A percentile compares a stretch with the other conserved stretches of the same genome.
Conservation (phyloP, 2,329 filamentous ascomycete genomes). For the Aureobasidium pullulans region DNA sequence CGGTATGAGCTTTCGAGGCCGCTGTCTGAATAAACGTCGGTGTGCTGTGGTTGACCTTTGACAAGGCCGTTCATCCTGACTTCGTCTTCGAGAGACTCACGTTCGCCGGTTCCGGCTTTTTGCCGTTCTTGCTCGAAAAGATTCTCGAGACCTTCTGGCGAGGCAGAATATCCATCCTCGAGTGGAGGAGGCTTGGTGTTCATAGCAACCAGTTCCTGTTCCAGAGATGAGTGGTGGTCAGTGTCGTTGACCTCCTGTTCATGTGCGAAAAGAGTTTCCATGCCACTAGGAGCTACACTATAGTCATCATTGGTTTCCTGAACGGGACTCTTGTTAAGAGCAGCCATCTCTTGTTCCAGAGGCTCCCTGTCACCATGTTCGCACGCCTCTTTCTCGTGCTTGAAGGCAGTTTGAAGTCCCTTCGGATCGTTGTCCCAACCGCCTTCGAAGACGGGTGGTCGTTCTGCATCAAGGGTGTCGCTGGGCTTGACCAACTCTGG, state of each 20-base stretch:
- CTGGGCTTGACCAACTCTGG: not conserved
- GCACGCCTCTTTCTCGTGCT: constrained; percentile 3
- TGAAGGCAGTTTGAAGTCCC: constrained; percentile 7
- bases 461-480: not conserved
- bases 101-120: not conserved
- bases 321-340: constrained; percentile 1
- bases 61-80: not conserved
- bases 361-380: not conserved
- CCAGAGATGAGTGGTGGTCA: constrained; percentile 12
- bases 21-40: constrained; percentile 7
- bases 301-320: constrained; percentile 12
- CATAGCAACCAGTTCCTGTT: constrained; percentile 16
- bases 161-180: constrained; percentile 4
- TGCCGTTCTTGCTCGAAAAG: constrained; percentile 12
- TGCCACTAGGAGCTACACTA: constrained; percentile 33
- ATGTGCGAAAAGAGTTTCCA: constrained; percentile 42
- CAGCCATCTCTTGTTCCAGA: constrained; percentile 18
- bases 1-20: constrained; percentile 43
- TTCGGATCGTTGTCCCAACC: constrained; percentile 3
- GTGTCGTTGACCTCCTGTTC: constrained; percentile 25
- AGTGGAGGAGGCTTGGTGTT: not conserved
- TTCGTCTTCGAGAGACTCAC: constrained; percentile 11
- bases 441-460: constrained; percentile 7
- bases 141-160: constrained; percentile 14
- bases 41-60: not conserved